Conservation (phyloP, 179 eudicot species). For the Beta macrorhiza region DNA sequence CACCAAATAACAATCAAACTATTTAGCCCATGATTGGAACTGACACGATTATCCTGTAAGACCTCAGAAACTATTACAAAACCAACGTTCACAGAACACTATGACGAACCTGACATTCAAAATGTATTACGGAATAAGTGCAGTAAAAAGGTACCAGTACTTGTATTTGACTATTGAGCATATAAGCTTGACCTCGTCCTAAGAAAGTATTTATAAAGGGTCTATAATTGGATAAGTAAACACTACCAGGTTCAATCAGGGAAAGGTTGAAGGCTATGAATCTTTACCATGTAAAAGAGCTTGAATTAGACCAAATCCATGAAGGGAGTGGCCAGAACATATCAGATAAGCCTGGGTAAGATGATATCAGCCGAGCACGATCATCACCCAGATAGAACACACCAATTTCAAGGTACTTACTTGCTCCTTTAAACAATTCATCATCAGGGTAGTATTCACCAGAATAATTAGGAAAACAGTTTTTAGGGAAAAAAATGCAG, state of each 20-base stretch:
- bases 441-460: not conserved
- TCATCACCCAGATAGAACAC: conserved; percentile 2
- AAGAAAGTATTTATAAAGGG: too few species aligned
- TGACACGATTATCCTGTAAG: not conserved
- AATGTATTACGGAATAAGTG: not conserved
- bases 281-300: conserved; percentile 10
- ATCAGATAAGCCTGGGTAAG: conserved; percentile 8
- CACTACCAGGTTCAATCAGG: too few species aligned
- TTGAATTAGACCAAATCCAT: not conserved
- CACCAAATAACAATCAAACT: not conserved
- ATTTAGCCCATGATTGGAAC: not conserved
- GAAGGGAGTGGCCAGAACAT: conserved; percentile 20
- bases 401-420: conserved; percentile 12
- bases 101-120: not conserved
- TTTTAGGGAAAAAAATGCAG: conserved; percentile 18
- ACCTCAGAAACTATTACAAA: not conserved
- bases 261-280: not conserved
- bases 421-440: conserved; percentile 11
- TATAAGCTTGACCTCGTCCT: too few species aligned
- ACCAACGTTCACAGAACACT: not conserved
- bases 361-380: not conserved
- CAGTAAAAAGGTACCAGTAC: too few species aligned
- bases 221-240: not conserved
- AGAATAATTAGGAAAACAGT: conserved; percentile 7
- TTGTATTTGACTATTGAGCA: too few species aligned